Conservation (phyloP, 805 yeast genomes). For the Peterozyma xylosa region DNA sequence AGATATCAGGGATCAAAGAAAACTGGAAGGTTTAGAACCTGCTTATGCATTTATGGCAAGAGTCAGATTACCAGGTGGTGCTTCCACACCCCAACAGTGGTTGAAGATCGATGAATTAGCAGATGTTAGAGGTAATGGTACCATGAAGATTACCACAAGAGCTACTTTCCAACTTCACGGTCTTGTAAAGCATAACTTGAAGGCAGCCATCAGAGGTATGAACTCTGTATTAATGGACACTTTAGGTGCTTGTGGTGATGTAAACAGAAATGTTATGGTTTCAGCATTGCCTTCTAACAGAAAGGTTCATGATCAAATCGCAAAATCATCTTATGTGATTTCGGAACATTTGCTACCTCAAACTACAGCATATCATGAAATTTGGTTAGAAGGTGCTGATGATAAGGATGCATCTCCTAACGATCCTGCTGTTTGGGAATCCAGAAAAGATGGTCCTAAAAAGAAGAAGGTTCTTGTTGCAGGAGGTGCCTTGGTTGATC, state of each 20-base stretch:
- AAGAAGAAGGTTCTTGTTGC: slow-evolving; percentile 80
- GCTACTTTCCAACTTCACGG: slow-evolving; percentile 97
- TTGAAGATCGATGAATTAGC: slow-evolving; percentile 76
- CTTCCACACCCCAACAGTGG: slow-evolving; percentile 85
- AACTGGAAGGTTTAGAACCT: slow-evolving; percentile 89
- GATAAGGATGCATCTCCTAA: slow-evolving; percentile 55
- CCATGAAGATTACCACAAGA: slow-evolving; percentile 90
- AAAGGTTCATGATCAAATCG: slow-evolving; percentile 70
- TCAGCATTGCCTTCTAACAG: slow-evolving; percentile 86
- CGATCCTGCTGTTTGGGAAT: slow-evolving; percentile 58
- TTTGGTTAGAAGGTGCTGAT: slow-evolving; percentile 88
- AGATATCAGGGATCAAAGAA: slow-evolving; percentile 89
- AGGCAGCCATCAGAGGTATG: slow-evolving; percentile 89
- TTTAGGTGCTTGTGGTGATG: slow-evolving; percentile 98
- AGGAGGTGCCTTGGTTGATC: slow-evolving; percentile 73
- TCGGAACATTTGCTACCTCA: slow-evolving; percentile 81
- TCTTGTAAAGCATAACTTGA: slow-evolving; percentile 80
- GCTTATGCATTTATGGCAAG: slow-evolving; percentile 97
- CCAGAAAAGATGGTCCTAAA: slow-evolving; percentile 66
- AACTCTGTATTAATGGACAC: slow-evolving; percentile 88
- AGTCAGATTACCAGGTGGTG: slow-evolving; percentile 91
- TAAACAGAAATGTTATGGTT: slow-evolving; percentile 90
- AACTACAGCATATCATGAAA: slow-evolving; percentile 94
- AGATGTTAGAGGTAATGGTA: slow-evolving; percentile 81
- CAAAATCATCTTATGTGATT: slow-evolving; percentile 51